Evolutionary conservation across 768 basidiomycete genomes (phyloP), one percentile per base, ranked within the genome.

Genomic region (Baorangia bicolor): DNA sequence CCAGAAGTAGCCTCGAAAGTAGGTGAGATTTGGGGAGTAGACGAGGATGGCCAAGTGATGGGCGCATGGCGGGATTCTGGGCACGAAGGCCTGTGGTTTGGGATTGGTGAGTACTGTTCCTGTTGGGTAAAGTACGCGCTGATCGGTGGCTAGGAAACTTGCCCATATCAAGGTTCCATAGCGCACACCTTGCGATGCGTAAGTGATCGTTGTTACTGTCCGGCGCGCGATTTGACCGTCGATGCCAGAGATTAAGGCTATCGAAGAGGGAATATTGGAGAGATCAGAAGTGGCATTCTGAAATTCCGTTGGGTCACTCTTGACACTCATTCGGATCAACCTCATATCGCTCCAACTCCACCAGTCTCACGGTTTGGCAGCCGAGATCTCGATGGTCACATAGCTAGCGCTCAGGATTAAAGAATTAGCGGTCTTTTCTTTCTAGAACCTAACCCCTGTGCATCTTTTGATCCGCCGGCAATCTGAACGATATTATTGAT

Each of bases 11-110:
- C 72, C 0, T 63, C 74, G 43, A 69, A 75, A 56, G 70, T 83
- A 55, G 72, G 77, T 46, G 69, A 75, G 18, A 69, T 86, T 18
- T 81, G 85, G 87, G 80, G 85, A 28, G 55, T 86, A 31, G 75
- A 85, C 61, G 70, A 75, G 30, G 83, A 89, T 66, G 83, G 84
- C 1, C 82, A 87, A 64, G 59, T 83, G 25, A 68, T 75, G 9
- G 77, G 78, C 0, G 70, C 47, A 33, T 61, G 57, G 51, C 50
- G 51, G 30, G 51, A 59, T 14, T 65, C 48, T 45, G 55, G 61
- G 18, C 53, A 67, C 41, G 57, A 75, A 16, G 78, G 79, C n/a
- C 49, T 56, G 18, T 63, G 56, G 46, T 54, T 60, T 43, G 31
- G 40, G 31, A 57, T 61, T 18, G 57, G 57, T 53, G 31, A 43